Evolutionary conservation across 805 yeast species (phyloP).

Genomic region (Kodamaea kakaduensis): DNA sequence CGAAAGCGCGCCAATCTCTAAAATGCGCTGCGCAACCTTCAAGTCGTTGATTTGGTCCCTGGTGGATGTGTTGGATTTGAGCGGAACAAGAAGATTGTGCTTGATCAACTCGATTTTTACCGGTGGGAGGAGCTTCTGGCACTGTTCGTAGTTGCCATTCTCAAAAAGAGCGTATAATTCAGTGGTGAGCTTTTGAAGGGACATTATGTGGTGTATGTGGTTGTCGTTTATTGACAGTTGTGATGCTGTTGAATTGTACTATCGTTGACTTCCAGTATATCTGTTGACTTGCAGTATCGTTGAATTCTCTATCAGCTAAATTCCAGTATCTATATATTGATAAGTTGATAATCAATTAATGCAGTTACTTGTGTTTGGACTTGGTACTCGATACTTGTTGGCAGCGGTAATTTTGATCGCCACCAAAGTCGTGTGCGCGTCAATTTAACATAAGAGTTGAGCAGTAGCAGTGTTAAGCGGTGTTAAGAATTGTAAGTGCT

Average conservation of each 20-base stretch:
- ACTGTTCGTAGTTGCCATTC: conserved; percentile 54
- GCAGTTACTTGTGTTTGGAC: too few species aligned
- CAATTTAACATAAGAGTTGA: too few species aligned
- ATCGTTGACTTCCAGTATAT: too few species aligned
- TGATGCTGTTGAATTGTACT: conserved; percentile 3
- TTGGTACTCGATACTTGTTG: too few species aligned
- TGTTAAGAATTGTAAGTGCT: too few species aligned
- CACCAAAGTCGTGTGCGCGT: conserved; percentile 3
- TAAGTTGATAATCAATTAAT: too few species aligned
- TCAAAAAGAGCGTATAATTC: conserved; percentile 66
- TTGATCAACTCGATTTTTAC: conserved; percentile 78
- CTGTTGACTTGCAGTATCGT: too few species aligned
- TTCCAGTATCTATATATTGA: too few species aligned
- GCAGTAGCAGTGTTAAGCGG: too few species aligned
- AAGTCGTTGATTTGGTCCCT: conserved; percentile 57
- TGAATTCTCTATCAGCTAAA: too few species aligned
- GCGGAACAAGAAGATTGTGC: conserved; percentile 71
- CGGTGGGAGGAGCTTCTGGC: conserved; percentile 60
- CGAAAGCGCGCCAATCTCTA: conserved; percentile 85
- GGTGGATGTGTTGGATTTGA: conserved; percentile 28
- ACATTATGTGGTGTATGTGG: conserved; percentile 37
- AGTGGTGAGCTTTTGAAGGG: conserved; percentile 65
- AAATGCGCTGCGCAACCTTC: conserved; percentile 70
- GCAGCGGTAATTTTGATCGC: not conserved
- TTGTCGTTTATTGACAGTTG: not conserved